Evolutionary conservation across 2,329 filamentous ascomycete genomes (phyloP).

Genomic region (Amesomyces nigricolor): DNA sequence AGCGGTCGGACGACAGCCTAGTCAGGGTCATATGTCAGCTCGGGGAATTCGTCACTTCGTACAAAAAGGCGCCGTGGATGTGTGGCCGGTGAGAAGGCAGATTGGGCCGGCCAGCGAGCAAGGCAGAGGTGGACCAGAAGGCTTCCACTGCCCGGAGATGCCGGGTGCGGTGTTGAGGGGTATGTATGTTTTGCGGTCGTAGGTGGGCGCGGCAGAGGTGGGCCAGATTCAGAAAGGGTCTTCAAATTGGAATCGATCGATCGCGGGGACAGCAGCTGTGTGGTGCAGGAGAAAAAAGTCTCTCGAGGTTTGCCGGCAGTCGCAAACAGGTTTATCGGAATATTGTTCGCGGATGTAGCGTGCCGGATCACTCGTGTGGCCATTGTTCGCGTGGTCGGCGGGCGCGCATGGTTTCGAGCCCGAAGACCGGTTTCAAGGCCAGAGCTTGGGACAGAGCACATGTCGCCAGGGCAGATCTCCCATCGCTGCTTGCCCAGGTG

Average conservation of each 20-base stretch:
- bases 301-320: conserved; percentile 9
- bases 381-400: conserved; percentile 16
- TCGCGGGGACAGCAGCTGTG: conserved; percentile 17
- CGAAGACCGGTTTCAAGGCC: conserved; percentile 23
- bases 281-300: conserved; percentile 23
- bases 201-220: conserved; percentile 6
- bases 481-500: conserved; percentile 1
- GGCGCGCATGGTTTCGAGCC: conserved; percentile 15
- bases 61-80: conserved; percentile 9
- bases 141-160: neutral
- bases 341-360: neutral
- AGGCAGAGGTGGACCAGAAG: conserved; percentile 7
- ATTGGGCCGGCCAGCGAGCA: conserved; percentile 3
- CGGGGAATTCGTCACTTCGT: conserved; percentile 20
- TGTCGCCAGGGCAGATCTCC: conserved; percentile 11
- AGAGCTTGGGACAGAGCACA: conserved; percentile 13
- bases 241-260: conserved; percentile 9
- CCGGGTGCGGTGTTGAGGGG: neutral
- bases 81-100: conserved; percentile 16
- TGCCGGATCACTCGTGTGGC: conserved; percentile 10
- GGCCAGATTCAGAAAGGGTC: conserved; percentile 16
- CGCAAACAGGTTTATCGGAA: conserved; percentile 8
- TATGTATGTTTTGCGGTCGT: neutral
- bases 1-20: conserved; percentile 28
- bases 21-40: conserved; percentile 29